A percentile compares a stretch with the other conserved stretches of the same genome.
Conservation (phyloP, 2,329 filamentous ascomycete species). For the Pseudodiploospora longispora region DNA sequence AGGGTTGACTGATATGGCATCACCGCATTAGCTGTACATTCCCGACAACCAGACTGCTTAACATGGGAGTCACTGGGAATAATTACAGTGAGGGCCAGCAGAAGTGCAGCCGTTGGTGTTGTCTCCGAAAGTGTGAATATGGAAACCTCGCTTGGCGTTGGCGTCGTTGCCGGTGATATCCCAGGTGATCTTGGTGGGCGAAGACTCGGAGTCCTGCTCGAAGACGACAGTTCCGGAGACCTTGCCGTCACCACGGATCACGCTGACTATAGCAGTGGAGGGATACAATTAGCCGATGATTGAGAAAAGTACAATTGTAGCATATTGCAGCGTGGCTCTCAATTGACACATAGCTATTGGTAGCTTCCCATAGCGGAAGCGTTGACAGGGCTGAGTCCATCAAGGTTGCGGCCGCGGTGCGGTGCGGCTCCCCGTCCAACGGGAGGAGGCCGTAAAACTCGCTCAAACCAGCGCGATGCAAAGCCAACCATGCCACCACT, state of each 20-base stretch:
- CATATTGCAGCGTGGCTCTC: conserved; percentile 18
- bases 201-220: conserved; percentile 78
- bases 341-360: conserved; percentile 19
- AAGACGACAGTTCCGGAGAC: conserved; percentile 90
- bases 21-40: neutral
- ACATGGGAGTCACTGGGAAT: neutral
- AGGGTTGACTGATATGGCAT: conserved; percentile 72
- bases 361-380: neutral
- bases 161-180: conserved; percentile 87
- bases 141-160: conserved; percentile 95
- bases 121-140: conserved; percentile 98
- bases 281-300: conserved; percentile 13
- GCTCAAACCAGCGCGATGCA: conserved; percentile 50
- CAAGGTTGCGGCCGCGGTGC: conserved; percentile 33
- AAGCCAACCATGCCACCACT: conserved; percentile 12
- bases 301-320: neutral
- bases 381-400: conserved; percentile 25
- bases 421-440: conserved; percentile 16
- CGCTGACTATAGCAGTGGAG: conserved; percentile 59
- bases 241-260: conserved; percentile 96
- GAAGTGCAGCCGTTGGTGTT: conserved; percentile 99
- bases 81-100: conserved; percentile 92
- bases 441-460: conserved; percentile 32
- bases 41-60: neutral
- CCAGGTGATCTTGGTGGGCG: conserved; percentile 81